Evolutionary conservation across 129 eudicot species (phyloP).

Genomic region (Cynara cardunculus): DNA sequence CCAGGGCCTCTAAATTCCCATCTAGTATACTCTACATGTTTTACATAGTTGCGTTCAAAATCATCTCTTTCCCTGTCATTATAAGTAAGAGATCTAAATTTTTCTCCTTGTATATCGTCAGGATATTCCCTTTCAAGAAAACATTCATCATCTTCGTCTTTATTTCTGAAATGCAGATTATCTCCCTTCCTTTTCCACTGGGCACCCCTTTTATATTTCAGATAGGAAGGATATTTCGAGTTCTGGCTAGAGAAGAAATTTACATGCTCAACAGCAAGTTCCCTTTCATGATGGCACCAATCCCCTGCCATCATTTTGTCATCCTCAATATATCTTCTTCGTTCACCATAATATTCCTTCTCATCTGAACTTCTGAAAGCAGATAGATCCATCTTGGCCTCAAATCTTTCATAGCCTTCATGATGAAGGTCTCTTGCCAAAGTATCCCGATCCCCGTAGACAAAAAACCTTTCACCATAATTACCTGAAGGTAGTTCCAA

Average conservation of each 20-base stretch:
- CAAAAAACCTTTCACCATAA: slow-evolving; percentile 22
- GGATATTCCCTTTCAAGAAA: slow-evolving; percentile 18
- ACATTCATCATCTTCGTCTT: slow-evolving; percentile 18
- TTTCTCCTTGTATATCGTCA: slow-evolving; percentile 22
- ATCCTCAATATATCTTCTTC: slow-evolving; percentile 20
- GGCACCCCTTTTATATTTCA: slow-evolving; percentile 16
- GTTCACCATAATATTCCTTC: slow-evolving; percentile 21
- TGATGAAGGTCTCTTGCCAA: slow-evolving; percentile 13
- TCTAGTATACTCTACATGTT: slow-evolving; percentile 29
- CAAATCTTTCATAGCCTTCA: slow-evolving; percentile 21
- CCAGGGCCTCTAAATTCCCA: slow-evolving; percentile 36
- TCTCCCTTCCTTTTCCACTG: slow-evolving; percentile 24
- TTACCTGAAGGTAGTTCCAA: slow-evolving; percentile 18
- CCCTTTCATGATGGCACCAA: slow-evolving; percentile 28
- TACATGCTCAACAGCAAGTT: slow-evolving; percentile 16
- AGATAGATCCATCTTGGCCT: slow-evolving; percentile 17
- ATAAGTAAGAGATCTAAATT: slow-evolving; percentile 22
- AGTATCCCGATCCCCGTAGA: slow-evolving; percentile 14
- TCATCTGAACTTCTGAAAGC: slow-evolving; percentile 21
- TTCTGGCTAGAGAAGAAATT: slow-evolving; percentile 15
- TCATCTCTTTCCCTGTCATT: slow-evolving; percentile 24
- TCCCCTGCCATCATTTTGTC: slow-evolving; percentile 30
- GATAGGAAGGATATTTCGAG: slow-evolving; percentile 17
- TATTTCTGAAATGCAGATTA: slow-evolving; percentile 15
- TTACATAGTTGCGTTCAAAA: slow-evolving; percentile 17